Conservation (phyloP, 2,329 filamentous ascomycete genomes). For the Fusarium sp. region DNA sequence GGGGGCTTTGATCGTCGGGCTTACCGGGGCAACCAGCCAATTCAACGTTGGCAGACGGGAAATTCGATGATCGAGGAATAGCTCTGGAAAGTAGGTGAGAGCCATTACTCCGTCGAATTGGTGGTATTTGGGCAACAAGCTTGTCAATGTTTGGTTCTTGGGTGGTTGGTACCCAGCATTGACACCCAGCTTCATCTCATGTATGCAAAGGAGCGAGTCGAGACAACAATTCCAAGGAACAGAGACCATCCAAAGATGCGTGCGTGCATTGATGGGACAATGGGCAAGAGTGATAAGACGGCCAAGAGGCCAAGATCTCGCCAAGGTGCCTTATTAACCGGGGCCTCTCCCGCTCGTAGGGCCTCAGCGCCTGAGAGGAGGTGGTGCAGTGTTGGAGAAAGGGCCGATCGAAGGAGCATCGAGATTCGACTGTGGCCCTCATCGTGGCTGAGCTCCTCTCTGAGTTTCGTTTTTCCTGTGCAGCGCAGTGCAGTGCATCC, state of each 20-base stretch:
- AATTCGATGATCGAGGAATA: constrained; percentile 11
- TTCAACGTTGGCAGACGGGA: constrained; percentile 17
- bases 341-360: constrained; percentile 4
- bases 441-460: constrained; percentile 33
- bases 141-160: background rate
- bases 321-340: constrained; percentile 5
- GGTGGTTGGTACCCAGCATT: background rate
- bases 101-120: background rate
- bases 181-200: background rate
- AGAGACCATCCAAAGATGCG: background rate
- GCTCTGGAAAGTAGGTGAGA: constrained; percentile 1
- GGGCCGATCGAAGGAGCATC: constrained; percentile 34
- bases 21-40: constrained; percentile 6
- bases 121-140: background rate
- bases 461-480: background rate
- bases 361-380: background rate
- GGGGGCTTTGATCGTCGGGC: constrained; percentile 9
- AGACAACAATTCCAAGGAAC: constrained; percentile 5
- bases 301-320: constrained; percentile 26
- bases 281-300: background rate
- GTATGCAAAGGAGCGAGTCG: background rate
- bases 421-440: constrained; percentile 24
- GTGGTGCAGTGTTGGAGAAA: constrained; percentile 12
- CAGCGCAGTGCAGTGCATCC: background rate
- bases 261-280: background rate